Percentiles rank a stretch among this genome's conserved stretches.
Evolutionary conservation across 345 rosid genomes (phyloP).

Genomic region (Hypericum perforatum): DNA sequence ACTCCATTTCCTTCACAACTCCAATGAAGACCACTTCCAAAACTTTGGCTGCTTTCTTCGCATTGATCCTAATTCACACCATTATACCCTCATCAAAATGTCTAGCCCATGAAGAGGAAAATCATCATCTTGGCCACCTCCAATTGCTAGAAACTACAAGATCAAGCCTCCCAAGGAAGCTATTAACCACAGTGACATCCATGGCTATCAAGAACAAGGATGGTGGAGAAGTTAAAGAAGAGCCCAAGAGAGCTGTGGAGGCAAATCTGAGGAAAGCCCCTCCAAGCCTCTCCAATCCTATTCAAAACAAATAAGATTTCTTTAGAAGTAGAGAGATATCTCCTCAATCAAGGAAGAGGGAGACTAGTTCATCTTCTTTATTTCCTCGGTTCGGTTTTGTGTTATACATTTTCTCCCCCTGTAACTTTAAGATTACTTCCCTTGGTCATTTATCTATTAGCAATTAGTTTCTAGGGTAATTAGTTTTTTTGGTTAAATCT

Average conservation of each 20-base stretch:
- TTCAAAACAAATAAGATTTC: conserved; percentile 31
- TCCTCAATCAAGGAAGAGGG: no score
- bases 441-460: no score
- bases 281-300: conserved; percentile 41
- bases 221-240: conserved; percentile 12
- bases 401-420: no score
- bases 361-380: no score
- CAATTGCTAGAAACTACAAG: background rate
- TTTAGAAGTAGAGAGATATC: no score
- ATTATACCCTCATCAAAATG: conserved; percentile 11
- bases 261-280: conserved; percentile 41
- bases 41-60: conserved; percentile 11
- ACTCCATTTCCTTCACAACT: background rate
- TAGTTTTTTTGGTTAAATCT: no score
- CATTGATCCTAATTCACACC: conserved; percentile 18
- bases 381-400: no score
- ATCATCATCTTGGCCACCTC: background rate
- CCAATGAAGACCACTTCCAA: conserved; percentile 26
- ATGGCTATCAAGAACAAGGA: conserved; percentile 13
- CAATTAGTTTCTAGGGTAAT: no score
- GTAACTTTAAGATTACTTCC: no score
- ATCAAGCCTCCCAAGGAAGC: conserved; percentile 14
- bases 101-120: conserved; percentile 9
- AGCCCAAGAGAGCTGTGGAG: conserved; percentile 41
- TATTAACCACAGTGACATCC: conserved; percentile 4